Conservation (phyloP, 805 yeast genomes). For the Yarrowia yakushimensis region DNA sequence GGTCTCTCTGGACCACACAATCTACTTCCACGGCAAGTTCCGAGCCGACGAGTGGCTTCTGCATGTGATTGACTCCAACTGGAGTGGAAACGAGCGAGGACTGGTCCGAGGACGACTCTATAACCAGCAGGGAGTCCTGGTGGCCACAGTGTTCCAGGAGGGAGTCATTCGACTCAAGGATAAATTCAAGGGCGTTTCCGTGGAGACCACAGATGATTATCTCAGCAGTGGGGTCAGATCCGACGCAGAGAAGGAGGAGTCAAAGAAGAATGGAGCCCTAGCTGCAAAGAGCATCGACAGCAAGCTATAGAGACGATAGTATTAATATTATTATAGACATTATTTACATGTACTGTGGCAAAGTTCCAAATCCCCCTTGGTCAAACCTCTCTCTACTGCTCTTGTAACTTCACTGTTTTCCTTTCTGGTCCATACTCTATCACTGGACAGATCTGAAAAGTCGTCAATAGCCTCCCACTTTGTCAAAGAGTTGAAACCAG, state of each 20-base stretch:
- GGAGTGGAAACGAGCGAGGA: constrained; percentile 52
- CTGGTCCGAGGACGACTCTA: constrained; percentile 67
- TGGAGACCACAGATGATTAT: constrained; percentile 17
- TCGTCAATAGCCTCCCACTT: constrained; percentile 13
- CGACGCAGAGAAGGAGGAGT: constrained; percentile 5
- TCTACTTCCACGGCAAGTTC: constrained; percentile 58
- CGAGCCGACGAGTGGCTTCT: constrained; percentile 51
- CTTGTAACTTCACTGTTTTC: background rate
- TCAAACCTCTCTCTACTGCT: background rate
- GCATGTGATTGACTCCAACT: constrained; percentile 47
- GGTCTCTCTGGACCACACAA: constrained; percentile 63
- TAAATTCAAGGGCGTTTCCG: constrained; percentile 3
- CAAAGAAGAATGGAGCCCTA: constrained; percentile 1
- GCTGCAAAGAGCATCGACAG: constrained; percentile 8
- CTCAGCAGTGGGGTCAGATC: background rate
- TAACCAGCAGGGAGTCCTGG: constrained; percentile 87
- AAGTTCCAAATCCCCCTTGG: background rate
- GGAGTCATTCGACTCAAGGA: constrained; percentile 44
- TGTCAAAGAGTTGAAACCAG: background rate
- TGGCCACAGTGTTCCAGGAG: constrained; percentile 81
- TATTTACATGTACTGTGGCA: too few relatives aligned
- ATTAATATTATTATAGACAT: background rate
- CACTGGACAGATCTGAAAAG: background rate
- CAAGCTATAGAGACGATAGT: background rate
- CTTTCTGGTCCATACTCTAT: background rate